Evolutionary conservation across 164 flowering plant species (phyloP).

Genomic region (Macadamia integrifolia): DNA sequence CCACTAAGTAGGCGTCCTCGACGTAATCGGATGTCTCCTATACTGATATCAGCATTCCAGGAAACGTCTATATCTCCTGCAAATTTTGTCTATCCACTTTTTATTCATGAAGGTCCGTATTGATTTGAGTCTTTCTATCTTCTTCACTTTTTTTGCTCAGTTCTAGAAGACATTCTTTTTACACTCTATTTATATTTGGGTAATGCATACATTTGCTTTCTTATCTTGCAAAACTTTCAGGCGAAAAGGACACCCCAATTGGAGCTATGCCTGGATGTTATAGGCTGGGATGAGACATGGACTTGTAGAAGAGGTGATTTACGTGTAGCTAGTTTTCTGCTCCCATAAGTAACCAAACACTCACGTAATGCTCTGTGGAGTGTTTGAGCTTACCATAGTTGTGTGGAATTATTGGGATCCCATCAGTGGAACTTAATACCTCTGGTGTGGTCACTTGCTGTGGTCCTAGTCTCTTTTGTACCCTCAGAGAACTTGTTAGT

Average conservation of each 20-base stretch:
- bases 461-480: not conserved
- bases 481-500: not conserved
- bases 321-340: not conserved
- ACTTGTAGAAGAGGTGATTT: conserved; percentile 76
- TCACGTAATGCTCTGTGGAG: not conserved
- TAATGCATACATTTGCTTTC: conserved; percentile 4
- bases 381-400: not conserved
- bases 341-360: not conserved
- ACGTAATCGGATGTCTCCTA: conserved; percentile 73
- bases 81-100: conserved; percentile 89
- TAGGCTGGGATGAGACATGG: conserved; percentile 99
- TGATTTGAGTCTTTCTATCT: conserved; percentile 3
- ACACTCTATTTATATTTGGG: not conserved
- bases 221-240: conserved; percentile 34
- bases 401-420: not conserved
- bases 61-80: conserved; percentile 77
- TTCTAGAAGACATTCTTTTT: not conserved
- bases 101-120: conserved; percentile 89
- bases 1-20: conserved; percentile 62
- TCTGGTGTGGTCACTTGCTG: too few relatives aligned
- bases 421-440: not conserved
- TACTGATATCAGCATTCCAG: conserved; percentile 70
- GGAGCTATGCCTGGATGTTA: conserved; percentile 99
- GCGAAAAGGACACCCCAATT: conserved; percentile 93
- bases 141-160: conserved; percentile 21